phyloP scores from a whole-genome alignment of 257 asterid species.

The Solanum ossicruentum region DNA sequence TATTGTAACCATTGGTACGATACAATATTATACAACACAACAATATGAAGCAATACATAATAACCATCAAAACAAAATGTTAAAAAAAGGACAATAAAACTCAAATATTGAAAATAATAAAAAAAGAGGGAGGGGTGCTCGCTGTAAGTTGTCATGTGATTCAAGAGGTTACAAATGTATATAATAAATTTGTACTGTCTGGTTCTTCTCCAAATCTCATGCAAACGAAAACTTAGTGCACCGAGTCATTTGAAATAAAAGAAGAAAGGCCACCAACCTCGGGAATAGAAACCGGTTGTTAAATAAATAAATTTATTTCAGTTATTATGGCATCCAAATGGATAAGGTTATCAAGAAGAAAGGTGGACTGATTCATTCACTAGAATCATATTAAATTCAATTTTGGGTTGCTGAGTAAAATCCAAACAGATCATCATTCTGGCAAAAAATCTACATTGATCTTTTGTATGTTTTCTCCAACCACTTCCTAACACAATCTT shows the following conservation, averaged over 20 bases:
- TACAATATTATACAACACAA: no score
- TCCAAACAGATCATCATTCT: background rate
- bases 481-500: background rate
- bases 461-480: background rate
- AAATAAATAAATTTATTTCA: background rate
- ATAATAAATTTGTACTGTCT: no score
- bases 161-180: no score
- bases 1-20: no score
- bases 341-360: background rate
- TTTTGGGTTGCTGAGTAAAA: background rate
- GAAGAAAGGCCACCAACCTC: background rate
- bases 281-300: background rate
- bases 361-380: background rate
- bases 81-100: background rate
- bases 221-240: no score
- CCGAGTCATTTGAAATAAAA: background rate
- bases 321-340: background rate
- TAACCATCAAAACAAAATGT: no score
- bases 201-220: no score
- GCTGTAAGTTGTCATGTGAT: no score
- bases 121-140: no score
- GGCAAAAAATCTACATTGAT: background rate
- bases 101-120: background rate
- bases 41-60: no score
- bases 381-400: background rate